phyloP scores from a whole-genome alignment of 2,329 filamentous ascomycete genomes.

The Lecanoromycetidae sp. region DNA sequence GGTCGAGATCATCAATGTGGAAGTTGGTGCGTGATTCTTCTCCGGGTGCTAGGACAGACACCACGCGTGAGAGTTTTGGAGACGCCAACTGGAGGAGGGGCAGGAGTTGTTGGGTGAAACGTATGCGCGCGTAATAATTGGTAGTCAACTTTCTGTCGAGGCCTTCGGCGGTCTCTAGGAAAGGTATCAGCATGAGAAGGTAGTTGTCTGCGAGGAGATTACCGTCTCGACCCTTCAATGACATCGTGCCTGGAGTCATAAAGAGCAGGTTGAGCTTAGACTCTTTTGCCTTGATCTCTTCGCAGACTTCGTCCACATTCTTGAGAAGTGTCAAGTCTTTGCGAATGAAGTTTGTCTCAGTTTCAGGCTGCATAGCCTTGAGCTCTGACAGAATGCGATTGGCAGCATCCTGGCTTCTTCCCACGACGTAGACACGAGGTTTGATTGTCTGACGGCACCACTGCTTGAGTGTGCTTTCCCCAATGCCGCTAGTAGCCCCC shows the following conservation, averaged over 20 bases:
- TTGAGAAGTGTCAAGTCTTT: conserved; percentile 37
- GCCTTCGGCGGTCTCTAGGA: conserved; percentile 44
- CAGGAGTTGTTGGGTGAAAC: conserved; percentile 46
- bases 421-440: conserved; percentile 9
- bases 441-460: conserved; percentile 2
- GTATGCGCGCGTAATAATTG: conserved; percentile 46
- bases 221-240: conserved; percentile 9
- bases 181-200: neutral
- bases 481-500: conserved; percentile 41
- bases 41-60: conserved; percentile 44
- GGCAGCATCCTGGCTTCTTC: conserved; percentile 7
- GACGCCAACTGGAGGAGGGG: conserved; percentile 39
- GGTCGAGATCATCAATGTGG: neutral
- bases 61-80: conserved; percentile 38
- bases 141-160: conserved; percentile 42
- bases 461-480: conserved; percentile 32
- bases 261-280: conserved; percentile 44
- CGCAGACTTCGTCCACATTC: conserved; percentile 39
- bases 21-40: neutral
- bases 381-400: conserved; percentile 6
- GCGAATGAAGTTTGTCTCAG: conserved; percentile 35
- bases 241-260: conserved; percentile 36
- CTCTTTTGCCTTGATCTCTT: conserved; percentile 40
- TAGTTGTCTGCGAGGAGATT: neutral
- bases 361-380: conserved; percentile 31